Conservation (phyloP, 306 rosid species). For the Acacia confusa region DNA sequence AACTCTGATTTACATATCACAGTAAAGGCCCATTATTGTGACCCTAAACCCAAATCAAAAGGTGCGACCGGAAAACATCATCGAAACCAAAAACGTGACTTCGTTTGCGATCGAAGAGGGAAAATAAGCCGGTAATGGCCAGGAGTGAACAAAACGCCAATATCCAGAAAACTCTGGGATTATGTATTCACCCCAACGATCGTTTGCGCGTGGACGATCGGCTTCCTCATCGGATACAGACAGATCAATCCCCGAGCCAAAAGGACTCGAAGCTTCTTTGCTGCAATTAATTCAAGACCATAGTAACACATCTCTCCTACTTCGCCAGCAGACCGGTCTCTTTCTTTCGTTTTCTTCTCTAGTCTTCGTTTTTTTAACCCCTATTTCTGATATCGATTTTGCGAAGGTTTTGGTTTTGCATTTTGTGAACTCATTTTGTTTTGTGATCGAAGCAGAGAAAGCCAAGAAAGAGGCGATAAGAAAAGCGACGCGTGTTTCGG, state of each 20-base stretch:
- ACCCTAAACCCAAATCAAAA: background rate
- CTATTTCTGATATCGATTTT: background rate
- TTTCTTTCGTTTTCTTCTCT: background rate
- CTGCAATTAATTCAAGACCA: slow-evolving; percentile 53
- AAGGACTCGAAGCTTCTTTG: slow-evolving; percentile 59
- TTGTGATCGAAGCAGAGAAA: slow-evolving; percentile 45
- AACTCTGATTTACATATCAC: background rate
- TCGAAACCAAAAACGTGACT: background rate
- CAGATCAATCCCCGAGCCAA: slow-evolving; percentile 32
- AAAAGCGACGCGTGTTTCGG: slow-evolving; percentile 60
- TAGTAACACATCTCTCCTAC: slow-evolving; percentile 49
- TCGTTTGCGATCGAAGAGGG: background rate
- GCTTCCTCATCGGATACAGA: slow-evolving; percentile 29
- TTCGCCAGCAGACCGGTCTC: slow-evolving; percentile 57
- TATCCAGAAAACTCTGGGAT: background rate
- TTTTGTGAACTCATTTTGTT: background rate
- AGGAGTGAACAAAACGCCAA: background rate
- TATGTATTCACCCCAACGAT: slow-evolving; percentile 34
- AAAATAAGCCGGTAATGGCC: background rate
- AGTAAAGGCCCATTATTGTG: background rate
- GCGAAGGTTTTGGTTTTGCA: background rate
- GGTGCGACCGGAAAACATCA: background rate
- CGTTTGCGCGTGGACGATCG: slow-evolving; percentile 35
- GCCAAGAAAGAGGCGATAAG: slow-evolving; percentile 71
- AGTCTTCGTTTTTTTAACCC: background rate